These are phyloP conservation scores for Trichothecium roseum DNA, from an alignment of 2,329 filamentous ascomycete species.

Conservation along the genomic window DNA sequence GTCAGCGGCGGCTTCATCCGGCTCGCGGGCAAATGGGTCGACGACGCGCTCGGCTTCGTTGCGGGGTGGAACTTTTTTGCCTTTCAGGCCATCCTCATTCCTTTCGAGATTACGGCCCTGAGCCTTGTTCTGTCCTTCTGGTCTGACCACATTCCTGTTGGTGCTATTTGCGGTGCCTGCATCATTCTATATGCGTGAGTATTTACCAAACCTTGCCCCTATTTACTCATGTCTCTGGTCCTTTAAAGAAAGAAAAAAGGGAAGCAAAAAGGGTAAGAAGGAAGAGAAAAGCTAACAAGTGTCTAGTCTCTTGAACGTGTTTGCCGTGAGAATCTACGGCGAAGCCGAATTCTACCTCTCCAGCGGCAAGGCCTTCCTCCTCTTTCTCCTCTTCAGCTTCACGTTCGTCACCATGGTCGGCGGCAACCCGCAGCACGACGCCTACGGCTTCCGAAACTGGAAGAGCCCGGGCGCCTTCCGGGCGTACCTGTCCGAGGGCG, in stretches of 20 bases:
- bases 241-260: too few relatives aligned
- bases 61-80: constrained; percentile 41
- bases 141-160: constrained; percentile 14
- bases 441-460: constrained; percentile 59
- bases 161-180: not conserved
- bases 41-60: constrained; percentile 46
- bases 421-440: constrained; percentile 43
- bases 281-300: not conserved
- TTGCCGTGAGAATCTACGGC: constrained; percentile 31
- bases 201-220: constrained; percentile 8
- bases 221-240: not conserved
- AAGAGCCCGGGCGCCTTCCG: constrained; percentile 41
- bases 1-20: constrained; percentile 48
- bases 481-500: constrained; percentile 45
- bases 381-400: constrained; percentile 48
- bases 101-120: constrained; percentile 38
- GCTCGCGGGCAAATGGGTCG: constrained; percentile 46
- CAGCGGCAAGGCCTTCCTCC: constrained; percentile 43
- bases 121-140: constrained; percentile 27
- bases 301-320: constrained; percentile 23
- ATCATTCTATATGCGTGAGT: constrained; percentile 2
- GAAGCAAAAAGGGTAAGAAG: too few relatives aligned
- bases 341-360: constrained; percentile 35
- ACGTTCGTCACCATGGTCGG: constrained; percentile 51
- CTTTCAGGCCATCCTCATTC: constrained; percentile 38